Percentiles rank a stretch among this genome's conserved stretches.
These are phyloP conservation scores for Paraurostyla sp. DNA, from an alignment of 73 alveolate genomes.

Conservation along the genomic window DNA sequence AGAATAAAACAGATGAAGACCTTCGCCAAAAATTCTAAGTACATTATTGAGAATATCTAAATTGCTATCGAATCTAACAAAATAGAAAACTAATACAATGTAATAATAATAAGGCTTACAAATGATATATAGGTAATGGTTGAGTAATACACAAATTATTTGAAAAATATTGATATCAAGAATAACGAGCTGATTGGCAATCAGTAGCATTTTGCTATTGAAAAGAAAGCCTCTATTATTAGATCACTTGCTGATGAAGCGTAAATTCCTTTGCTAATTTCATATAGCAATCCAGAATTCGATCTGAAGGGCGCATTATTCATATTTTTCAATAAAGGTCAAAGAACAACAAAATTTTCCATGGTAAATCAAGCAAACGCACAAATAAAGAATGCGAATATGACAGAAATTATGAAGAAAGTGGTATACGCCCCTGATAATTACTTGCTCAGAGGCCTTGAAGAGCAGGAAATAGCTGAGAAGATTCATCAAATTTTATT, in stretches of 20 bases:
- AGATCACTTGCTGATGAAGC: not conserved
- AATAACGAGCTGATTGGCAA: not conserved
- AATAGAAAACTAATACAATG: not conserved
- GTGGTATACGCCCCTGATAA: too few relatives aligned
- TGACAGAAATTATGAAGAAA: too few relatives aligned
- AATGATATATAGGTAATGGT: not conserved
- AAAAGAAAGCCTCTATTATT: not conserved
- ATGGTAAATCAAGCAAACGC: not conserved
- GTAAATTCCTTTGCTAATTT: not conserved
- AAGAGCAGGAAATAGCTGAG: too few relatives aligned
- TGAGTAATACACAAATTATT: too few relatives aligned
- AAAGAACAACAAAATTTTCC: not conserved
- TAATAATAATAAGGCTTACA: not conserved
- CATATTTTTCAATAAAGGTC: not conserved
- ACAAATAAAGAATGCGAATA: too few relatives aligned
- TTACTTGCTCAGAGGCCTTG: too few relatives aligned
- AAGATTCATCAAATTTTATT: too few relatives aligned
- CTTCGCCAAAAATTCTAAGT: not conserved
- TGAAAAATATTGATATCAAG: not conserved
- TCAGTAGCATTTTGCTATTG: not conserved
- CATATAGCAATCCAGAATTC: not conserved
- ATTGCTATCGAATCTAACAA: not conserved
- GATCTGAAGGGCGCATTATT: not conserved
- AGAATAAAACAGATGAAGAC: constrained; percentile 17
- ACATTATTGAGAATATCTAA: not conserved